Evolutionary conservation across 176 grass and related monocot species (phyloP).

Genomic region (Pharus latifolius): DNA sequence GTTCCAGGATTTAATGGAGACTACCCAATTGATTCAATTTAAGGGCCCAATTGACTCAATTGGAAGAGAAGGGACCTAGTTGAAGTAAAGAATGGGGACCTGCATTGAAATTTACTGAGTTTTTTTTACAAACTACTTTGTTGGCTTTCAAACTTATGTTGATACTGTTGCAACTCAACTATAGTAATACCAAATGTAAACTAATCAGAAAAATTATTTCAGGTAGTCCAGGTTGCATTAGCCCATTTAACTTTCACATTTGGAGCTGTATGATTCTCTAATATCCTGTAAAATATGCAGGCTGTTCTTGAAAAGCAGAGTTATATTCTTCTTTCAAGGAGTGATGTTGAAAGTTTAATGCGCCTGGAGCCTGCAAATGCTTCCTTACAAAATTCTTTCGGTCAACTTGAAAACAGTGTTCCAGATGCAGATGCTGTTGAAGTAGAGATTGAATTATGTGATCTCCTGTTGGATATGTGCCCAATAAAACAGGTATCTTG

Average conservation of each 20-base stretch:
- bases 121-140: no score
- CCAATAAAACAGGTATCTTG: slow-evolving; percentile 92
- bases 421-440: slow-evolving; percentile 60
- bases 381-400: slow-evolving; percentile 46
- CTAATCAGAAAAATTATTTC: not conserved
- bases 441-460: slow-evolving; percentile 81
- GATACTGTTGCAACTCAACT: slow-evolving; percentile 6
- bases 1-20: no score
- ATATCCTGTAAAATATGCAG: slow-evolving; percentile 41
- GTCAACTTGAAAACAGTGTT: slow-evolving; percentile 39
- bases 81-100: no score
- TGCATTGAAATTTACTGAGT: no score
- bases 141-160: not conserved
- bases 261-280: not conserved
- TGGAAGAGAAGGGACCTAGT: no score
- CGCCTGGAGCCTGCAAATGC: slow-evolving; percentile 69
- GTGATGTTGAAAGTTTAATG: slow-evolving; percentile 93
- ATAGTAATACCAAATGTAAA: not conserved
- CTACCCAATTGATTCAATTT: no score
- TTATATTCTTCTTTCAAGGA: slow-evolving; percentile 90
- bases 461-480: slow-evolving; percentile 73
- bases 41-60: no score
- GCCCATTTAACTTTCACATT: not conserved
- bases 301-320: slow-evolving; percentile 97
- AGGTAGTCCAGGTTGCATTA: not conserved